Evolutionary conservation across 352 stramenopile species (phyloP), one percentile per base, ranked within the genome.

Genomic region (Globisporangium iwayamae): DNA sequence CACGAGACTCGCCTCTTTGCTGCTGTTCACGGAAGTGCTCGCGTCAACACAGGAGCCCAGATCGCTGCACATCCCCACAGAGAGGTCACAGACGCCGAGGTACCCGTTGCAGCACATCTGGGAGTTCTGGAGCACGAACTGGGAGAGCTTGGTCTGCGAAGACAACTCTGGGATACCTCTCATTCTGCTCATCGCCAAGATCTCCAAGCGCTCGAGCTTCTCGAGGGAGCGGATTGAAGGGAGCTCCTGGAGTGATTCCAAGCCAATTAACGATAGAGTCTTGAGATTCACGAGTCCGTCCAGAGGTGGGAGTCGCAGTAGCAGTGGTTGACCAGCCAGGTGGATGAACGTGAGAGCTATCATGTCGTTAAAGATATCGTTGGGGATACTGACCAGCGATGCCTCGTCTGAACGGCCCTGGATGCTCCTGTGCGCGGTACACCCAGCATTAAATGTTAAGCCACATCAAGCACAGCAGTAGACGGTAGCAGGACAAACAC

Each of bases 91-190:
- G 0, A 30, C 9, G 8, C 74, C 59, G 11, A 78, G 22, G 48
- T 67, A 70, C 0, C 75, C 75, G 34, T 80, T 75, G 65, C 72
- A 83, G 46, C 75, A 80, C 11, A 74, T 18, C 18, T 13, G 7
- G 56, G 63, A n/a, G 39, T 75, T 8, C 11, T 61, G 0, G 43
- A 80, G 25, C 0, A 54, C 43, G 4, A 83, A 60, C 1, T 66
- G 60, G 5, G 62, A 32, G 4, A 78, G 52, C 6, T 68, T 38
- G 18, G 30, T 67, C 13, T 72, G 53, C 1, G 58, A 50, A 0
- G 54, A 22, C 9, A 80, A 32, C 16, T 79, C 65, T 8, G 70
- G 70, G 28, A 83, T 25, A 6, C 58, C 60, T 11, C 63, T 30
- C 4, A 83, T 47, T 4, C 62, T 46, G 0, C 67, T 48, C 0